phyloP scores from a whole-genome alignment of 257 asterid species.

The Thymus quinquecostatus region DNA sequence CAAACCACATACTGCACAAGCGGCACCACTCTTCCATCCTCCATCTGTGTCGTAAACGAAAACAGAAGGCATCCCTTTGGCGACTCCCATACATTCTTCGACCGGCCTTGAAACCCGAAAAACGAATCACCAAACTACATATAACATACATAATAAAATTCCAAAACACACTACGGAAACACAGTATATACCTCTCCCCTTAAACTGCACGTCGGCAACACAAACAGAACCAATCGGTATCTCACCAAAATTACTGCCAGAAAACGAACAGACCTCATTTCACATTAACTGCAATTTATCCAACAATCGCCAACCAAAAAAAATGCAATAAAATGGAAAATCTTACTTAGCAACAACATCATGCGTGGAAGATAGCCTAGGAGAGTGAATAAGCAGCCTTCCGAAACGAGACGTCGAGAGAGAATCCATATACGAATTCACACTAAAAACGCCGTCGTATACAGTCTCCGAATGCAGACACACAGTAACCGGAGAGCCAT shows the following conservation, averaged over 20 bases:
- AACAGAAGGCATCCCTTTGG: conserved; percentile 95
- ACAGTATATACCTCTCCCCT: conserved; percentile 80
- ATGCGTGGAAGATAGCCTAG: conserved; percentile 76
- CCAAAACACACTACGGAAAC: conserved; percentile 13
- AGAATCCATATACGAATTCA: conserved; percentile 52
- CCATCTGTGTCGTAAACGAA: conserved; percentile 91
- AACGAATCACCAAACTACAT: conserved; percentile 18
- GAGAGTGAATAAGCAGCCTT: conserved; percentile 72
- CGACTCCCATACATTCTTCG: conserved; percentile 89
- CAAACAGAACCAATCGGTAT: conserved; percentile 87
- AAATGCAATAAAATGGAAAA: neutral
- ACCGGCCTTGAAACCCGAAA: conserved; percentile 60
- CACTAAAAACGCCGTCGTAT: conserved; percentile 44
- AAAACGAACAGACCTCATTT: neutral
- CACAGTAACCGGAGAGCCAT: conserved; percentile 45
- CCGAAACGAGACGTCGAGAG: conserved; percentile 66
- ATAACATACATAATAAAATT: conserved; percentile 24
- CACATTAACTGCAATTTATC: conserved; percentile 10
- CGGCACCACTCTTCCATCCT: conserved; percentile 89
- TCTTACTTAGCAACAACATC: conserved; percentile 75
- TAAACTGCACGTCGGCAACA: conserved; percentile 82
- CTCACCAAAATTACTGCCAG: conserved; percentile 71
- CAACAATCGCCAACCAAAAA: conserved; percentile 9
- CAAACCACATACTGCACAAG: conserved; percentile 84
- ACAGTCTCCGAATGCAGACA: conserved; percentile 50